Percentiles rank a stretch among this genome's conserved stretches.
Evolutionary conservation across 257 asterid genomes (phyloP).

Genomic region (Perilla frutescens): DNA sequence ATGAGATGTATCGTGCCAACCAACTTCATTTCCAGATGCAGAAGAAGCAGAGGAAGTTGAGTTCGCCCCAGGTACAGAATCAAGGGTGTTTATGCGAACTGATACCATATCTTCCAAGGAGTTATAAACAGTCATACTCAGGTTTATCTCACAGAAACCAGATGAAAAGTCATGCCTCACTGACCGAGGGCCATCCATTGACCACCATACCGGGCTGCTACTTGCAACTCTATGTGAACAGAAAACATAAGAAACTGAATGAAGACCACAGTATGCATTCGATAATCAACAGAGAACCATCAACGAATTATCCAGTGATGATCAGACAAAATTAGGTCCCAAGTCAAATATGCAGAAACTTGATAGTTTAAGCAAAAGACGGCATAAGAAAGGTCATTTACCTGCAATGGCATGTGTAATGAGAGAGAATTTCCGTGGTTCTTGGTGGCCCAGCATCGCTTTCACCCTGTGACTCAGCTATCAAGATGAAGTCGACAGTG

Average conservation of each 20-base stretch:
- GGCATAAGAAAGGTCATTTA: constrained; percentile 27
- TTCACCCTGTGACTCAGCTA: constrained; percentile 55
- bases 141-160: constrained; percentile 67
- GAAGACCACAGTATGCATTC: constrained; percentile 2
- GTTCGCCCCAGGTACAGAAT: constrained; percentile 42
- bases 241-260: constrained; percentile 18
- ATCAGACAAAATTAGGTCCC: neutral
- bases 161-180: constrained; percentile 65
- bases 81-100: constrained; percentile 59
- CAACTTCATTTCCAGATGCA: constrained; percentile 67
- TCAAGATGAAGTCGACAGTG: constrained; percentile 76
- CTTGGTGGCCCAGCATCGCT: constrained; percentile 39
- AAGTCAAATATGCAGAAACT: constrained; percentile 10
- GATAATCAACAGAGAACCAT: constrained; percentile 1
- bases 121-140: constrained; percentile 70
- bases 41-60: constrained; percentile 44
- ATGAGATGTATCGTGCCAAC: constrained; percentile 76
- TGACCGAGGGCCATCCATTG: constrained; percentile 70
- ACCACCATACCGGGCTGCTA: constrained; percentile 86
- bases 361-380: neutral
- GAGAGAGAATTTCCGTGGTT: constrained; percentile 53
- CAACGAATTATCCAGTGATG: neutral
- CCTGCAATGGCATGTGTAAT: constrained; percentile 81
- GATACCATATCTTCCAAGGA: constrained; percentile 61
- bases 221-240: constrained; percentile 54